Base-by-base conservation (phyloP, 1,284 basidiomycete species). In the Heterobasidion annosum region DNA sequence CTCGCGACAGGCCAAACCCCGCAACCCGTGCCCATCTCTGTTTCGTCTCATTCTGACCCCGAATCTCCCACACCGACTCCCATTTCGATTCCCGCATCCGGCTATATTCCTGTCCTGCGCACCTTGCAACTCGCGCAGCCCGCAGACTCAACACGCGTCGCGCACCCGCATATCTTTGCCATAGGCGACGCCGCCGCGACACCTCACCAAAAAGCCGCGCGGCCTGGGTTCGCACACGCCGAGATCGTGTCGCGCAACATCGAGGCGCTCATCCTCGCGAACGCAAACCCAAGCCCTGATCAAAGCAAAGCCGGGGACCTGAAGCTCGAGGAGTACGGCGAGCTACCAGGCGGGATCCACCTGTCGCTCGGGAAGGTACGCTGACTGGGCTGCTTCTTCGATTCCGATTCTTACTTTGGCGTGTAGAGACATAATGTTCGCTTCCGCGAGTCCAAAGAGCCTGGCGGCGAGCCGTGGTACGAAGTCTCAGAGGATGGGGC, bases 131-230 rank as follows among this genome's bases (percentile, higher is more conserved):
- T 73, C 48, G 43, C 54, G 25, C 63, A 67, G 44, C 45, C 58
- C 9, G 59, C 58, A 8, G 70, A 63, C 53, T 64, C 68, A 25
- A 43, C 54, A 33, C 63, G 67, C 45, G 45, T 58, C 10, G 59
- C 58, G 8, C 70, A 63, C 53, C 64, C 68, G 1, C 65, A 70
- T 50, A 60, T 76, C 6, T 77, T 73, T 55, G 70, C 72, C 3
- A 62, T 76, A n/a, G 75, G 76, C 13, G 75, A 78, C 57, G 68
- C 75, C 43, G 74, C 74, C 1, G 71, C 71, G 34, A 70, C 71
- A 6, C 67, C 70, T 0, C 71, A 67, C 2, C 70, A 70, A 56
- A 75, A 76, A 60, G 73, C 74, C 1, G 75, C 66, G n/a, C 57
- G 64, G 8, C 63, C 66, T 0, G 68, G 61, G 8, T 48, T 51